Conservation (phyloP, 1,139 yeast genomes). For the Kazachstania sp. region DNA sequence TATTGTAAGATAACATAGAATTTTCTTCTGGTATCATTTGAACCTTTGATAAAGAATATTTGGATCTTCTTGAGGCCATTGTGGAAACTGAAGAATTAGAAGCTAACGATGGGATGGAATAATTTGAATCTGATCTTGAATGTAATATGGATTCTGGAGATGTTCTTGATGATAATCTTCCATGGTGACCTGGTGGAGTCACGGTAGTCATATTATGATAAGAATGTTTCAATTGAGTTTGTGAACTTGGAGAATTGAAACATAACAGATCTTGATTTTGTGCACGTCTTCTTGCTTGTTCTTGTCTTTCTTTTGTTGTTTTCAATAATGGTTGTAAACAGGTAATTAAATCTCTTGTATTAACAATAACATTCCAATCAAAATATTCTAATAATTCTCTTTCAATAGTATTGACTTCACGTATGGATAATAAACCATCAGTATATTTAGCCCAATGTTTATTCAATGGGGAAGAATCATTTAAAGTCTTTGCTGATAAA, state of each 20-base stretch:
- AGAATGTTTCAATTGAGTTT: slow-evolving; percentile 9
- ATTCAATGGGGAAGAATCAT: slow-evolving; percentile 89
- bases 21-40: slow-evolving; percentile 2
- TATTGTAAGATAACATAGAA: background rate
- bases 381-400: slow-evolving; percentile 73
- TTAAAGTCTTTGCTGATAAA: slow-evolving; percentile 80
- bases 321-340: slow-evolving; percentile 68
- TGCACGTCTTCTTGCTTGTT: background rate
- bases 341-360: slow-evolving; percentile 57
- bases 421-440: slow-evolving; percentile 63
- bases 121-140: slow-evolving; percentile 13
- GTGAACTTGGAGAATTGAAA: slow-evolving; percentile 14
- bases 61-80: slow-evolving; percentile 5
- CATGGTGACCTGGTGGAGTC: slow-evolving; percentile 21
- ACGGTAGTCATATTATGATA: slow-evolving; percentile 44
- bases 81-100: slow-evolving; percentile 15
- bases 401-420: slow-evolving; percentile 87
- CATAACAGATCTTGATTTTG: slow-evolving; percentile 5
- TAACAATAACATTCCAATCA: slow-evolving; percentile 73
- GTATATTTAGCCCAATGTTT: slow-evolving; percentile 95
- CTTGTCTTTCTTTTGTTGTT: slow-evolving; percentile 46
- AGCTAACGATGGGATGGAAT: slow-evolving; percentile 21
- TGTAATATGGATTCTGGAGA: slow-evolving; percentile 40
- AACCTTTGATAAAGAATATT: background rate
- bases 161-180: background rate